phyloP scores from a whole-genome alignment of 2,329 filamentous ascomycete genomes.

The Rhynchosporium agropyri region DNA sequence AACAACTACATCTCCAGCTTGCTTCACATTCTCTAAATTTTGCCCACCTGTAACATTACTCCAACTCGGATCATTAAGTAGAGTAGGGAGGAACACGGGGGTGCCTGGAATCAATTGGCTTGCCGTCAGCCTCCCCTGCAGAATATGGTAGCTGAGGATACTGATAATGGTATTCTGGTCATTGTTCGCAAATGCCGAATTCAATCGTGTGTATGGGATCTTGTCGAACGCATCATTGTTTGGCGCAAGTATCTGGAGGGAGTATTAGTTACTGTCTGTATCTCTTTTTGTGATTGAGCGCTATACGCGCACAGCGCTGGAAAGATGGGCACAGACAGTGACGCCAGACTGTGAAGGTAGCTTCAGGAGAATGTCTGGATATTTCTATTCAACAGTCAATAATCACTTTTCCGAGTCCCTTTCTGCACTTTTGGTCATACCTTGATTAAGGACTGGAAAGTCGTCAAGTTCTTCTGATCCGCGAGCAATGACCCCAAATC shows the following conservation, averaged over 20 bases:
- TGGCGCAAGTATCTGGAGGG: constrained; percentile 44
- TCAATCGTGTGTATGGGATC: constrained; percentile 43
- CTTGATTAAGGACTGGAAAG: constrained; percentile 49
- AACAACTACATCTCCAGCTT: constrained; percentile 48
- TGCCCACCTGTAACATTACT: constrained; percentile 55
- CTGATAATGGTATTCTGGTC: constrained; percentile 46
- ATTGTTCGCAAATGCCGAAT: constrained; percentile 37
- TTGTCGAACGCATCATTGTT: constrained; percentile 44
- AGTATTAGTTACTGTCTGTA: constrained; percentile 6
- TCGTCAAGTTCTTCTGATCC: constrained; percentile 48
- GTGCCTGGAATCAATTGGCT: constrained; percentile 39
- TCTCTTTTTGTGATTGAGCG: constrained; percentile 1
- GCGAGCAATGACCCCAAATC: constrained; percentile 48
- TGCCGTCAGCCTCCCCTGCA: constrained; percentile 40
- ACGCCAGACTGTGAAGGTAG: constrained; percentile 49
- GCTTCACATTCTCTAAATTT: constrained; percentile 48
- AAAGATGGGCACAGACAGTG: constrained; percentile 45
- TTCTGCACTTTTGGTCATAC: constrained; percentile 35
- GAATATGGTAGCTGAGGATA: constrained; percentile 44
- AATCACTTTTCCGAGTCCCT: background rate
- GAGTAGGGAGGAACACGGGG: constrained; percentile 49
- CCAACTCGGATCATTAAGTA: constrained; percentile 48
- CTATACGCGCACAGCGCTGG: background rate
- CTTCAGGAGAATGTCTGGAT: constrained; percentile 50
- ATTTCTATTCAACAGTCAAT: constrained; percentile 45